phyloP scores from a whole-genome alignment of 768 basidiomycete genomes.

The Hypholoma fasciculare region DNA sequence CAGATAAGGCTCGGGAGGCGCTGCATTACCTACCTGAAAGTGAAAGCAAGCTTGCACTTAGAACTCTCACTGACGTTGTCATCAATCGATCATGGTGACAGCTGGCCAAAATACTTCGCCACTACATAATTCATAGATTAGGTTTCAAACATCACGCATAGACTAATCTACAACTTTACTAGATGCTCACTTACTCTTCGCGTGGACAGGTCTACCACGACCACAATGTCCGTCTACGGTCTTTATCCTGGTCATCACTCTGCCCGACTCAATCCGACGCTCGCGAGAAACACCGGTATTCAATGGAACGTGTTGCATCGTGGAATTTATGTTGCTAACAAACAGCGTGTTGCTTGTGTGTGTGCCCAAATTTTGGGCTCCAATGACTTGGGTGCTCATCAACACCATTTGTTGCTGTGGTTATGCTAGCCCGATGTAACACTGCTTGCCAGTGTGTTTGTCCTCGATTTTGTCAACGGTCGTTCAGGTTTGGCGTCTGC shows the following conservation, averaged over 20 bases:
- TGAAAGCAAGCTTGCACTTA: slow-evolving; percentile 76
- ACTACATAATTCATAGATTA: slow-evolving; percentile 16
- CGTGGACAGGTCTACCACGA: not conserved
- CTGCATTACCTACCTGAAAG: slow-evolving; percentile 76
- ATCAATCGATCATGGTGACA: slow-evolving; percentile 55
- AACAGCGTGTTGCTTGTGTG: too few species aligned
- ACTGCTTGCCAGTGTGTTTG: slow-evolving; percentile 2
- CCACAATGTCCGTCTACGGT: too few species aligned
- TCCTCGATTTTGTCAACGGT: slow-evolving; percentile 4
- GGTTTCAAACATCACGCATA: not conserved
- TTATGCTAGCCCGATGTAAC: not conserved
- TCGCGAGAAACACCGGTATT: too few species aligned
- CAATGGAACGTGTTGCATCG: too few species aligned
- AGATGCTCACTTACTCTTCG: not conserved
- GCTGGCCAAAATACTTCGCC: slow-evolving; percentile 7
- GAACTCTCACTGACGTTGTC: slow-evolving; percentile 67
- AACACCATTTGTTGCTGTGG: too few species aligned
- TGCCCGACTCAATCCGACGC: too few species aligned
- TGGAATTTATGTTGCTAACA: too few species aligned
- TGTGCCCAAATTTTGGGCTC: too few species aligned
- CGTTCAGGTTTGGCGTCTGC: slow-evolving; percentile 24
- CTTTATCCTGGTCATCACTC: too few species aligned
- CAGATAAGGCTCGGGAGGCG: slow-evolving; percentile 71
- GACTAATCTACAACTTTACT: slow-evolving; percentile 9
- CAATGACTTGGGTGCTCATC: too few species aligned